phyloP scores from a whole-genome alignment of 495 filamentous ascomycete genomes.

The Parathielavia appendiculata region DNA sequence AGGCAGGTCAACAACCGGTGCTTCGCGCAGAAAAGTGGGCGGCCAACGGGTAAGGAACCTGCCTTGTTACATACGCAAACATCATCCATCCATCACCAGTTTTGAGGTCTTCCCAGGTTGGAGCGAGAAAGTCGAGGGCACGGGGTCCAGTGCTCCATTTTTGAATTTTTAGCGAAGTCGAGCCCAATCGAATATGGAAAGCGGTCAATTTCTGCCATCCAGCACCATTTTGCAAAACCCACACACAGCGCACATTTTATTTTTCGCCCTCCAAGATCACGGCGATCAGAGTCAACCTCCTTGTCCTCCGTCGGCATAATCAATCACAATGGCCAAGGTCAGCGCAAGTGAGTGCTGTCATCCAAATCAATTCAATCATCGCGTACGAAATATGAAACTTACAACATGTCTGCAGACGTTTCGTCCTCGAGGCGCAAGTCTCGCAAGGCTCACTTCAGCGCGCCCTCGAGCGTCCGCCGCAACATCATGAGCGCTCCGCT shows the following conservation, averaged over 20 bases:
- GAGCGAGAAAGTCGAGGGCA: no score
- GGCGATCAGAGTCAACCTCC: conserved; percentile 28
- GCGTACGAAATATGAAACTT: conserved; percentile 18
- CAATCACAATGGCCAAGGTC: conserved; percentile 37
- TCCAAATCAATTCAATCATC: background rate
- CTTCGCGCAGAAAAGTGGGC: no score
- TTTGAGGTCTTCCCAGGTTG: no score
- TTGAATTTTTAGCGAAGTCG: background rate
- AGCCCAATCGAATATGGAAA: conserved; percentile 12
- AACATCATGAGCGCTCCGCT: conserved; percentile 91
- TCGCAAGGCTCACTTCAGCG: conserved; percentile 93
- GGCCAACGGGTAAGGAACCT: no score
- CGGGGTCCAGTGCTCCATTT: background rate
- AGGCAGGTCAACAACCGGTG: no score
- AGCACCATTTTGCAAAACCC: conserved; percentile 24
- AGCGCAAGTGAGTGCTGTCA: conserved; percentile 25
- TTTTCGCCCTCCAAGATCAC: conserved; percentile 29
- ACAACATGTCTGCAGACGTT: conserved; percentile 29
- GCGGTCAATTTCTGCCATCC: conserved; percentile 22
- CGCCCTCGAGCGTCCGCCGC: conserved; percentile 85
- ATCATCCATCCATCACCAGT: no score
- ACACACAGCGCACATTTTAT: conserved; percentile 13
- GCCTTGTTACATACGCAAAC: no score
- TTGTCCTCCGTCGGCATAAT: conserved; percentile 31
- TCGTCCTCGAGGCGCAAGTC: conserved; percentile 85